Evolutionary conservation across 129 eudicot species (phyloP).

Genomic region (Pulicaria dysenterica): DNA sequence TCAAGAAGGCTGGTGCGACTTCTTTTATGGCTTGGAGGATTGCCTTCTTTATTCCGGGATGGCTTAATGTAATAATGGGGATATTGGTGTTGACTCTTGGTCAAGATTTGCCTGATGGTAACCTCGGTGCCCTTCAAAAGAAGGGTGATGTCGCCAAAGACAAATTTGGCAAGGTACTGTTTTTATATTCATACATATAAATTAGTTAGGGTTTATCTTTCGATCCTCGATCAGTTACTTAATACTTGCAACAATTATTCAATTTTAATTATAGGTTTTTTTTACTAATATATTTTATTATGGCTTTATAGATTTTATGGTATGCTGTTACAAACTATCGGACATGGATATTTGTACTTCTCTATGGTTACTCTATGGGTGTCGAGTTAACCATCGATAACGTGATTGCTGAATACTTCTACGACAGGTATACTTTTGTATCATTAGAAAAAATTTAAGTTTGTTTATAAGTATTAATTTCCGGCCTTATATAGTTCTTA

Average conservation of each 20-base stretch:
- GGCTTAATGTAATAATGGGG: conserved; percentile 73
- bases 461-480: no score
- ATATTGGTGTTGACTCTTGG: conserved; percentile 69
- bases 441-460: no score
- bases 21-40: conserved; percentile 82
- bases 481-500: no score
- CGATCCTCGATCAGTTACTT: no score
- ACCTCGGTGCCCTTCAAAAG: conserved; percentile 75
- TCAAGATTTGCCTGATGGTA: conserved; percentile 91
- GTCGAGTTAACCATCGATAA: conserved; percentile 72
- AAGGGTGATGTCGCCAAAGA: conserved; percentile 72
- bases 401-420: conserved; percentile 77
- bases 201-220: not conserved
- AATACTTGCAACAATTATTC: no score
- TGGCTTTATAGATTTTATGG: conserved; percentile 43
- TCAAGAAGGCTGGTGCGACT: conserved; percentile 48
- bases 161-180: conserved; percentile 58
- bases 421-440: conserved; percentile 49
- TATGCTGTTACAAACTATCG: conserved; percentile 72
- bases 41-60: conserved; percentile 78
- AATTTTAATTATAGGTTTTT: not conserved
- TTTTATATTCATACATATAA: not conserved
- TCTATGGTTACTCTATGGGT: conserved; percentile 85
- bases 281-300: not conserved
- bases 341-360: conserved; percentile 77